Evolutionary conservation across 2,329 filamentous ascomycete species (phyloP).

Genomic region (Pseudogymnoascus sp.): DNA sequence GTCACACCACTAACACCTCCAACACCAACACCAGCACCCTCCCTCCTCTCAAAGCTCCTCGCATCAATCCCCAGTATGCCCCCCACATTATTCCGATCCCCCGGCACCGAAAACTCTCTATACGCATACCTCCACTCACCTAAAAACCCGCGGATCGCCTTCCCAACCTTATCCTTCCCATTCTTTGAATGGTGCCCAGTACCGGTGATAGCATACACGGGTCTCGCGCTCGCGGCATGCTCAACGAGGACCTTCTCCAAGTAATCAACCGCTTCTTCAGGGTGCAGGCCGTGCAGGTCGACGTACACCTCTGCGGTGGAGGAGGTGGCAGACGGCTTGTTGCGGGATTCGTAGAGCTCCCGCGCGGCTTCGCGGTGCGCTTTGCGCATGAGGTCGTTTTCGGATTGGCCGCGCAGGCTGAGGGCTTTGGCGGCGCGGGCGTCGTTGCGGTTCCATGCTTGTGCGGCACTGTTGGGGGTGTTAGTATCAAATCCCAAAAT

Average conservation of each 20-base stretch:
- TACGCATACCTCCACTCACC: constrained; percentile 96
- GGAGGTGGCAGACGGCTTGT: constrained; percentile 50
- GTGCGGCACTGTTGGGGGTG: constrained; percentile 62
- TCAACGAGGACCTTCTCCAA: constrained; percentile 81
- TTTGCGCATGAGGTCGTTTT: constrained; percentile 96
- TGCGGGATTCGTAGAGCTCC: constrained; percentile 88
- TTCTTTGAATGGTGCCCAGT: constrained; percentile 98
- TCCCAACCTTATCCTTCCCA: constrained; percentile 96
- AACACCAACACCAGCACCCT: background rate
- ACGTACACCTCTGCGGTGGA: constrained; percentile 72
- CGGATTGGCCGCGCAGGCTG: constrained; percentile 86
- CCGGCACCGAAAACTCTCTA: constrained; percentile 91
- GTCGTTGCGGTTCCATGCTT: constrained; percentile 98
- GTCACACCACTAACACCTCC: background rate
- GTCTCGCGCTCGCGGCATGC: constrained; percentile 63
- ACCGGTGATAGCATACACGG: constrained; percentile 92
- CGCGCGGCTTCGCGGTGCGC: constrained; percentile 90
- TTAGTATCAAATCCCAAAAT: constrained; percentile 12
- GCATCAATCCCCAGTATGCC: constrained; percentile 67
- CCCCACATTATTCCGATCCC: constrained; percentile 77
- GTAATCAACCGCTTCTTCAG: constrained; percentile 93
- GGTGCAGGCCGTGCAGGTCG: constrained; percentile 95
- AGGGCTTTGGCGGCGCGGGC: constrained; percentile 92
- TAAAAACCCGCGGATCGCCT: constrained; percentile 81
- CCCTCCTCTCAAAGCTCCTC: constrained; percentile 57